A percentile compares a stretch with the other conserved stretches of the same genome.
Conservation (phyloP, 1,284 basidiomycete genomes). For the Malassezia nana region DNA sequence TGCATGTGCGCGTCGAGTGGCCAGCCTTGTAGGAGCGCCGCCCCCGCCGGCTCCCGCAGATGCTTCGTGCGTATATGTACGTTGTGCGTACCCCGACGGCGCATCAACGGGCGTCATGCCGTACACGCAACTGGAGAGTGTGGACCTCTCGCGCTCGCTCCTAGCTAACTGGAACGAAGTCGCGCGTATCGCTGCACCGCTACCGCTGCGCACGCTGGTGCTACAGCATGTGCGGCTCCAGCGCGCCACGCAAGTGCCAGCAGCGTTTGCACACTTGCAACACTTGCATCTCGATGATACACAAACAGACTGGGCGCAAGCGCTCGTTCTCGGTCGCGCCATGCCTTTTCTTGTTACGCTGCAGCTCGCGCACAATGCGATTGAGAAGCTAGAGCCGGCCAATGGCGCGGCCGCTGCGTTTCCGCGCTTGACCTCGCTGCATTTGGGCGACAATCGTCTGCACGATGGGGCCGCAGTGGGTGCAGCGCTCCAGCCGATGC, state of each 20-base stretch:
- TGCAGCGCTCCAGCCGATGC: slow-evolving; percentile 52
- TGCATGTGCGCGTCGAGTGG: not conserved
- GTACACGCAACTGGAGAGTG: slow-evolving; percentile 17
- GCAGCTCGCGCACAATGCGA: slow-evolving; percentile 67
- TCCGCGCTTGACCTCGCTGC: slow-evolving; percentile 52
- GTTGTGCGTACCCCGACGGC: not conserved
- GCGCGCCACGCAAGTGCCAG: not conserved
- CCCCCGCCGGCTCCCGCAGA: slow-evolving; percentile 6
- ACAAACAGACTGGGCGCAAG: slow-evolving; percentile 25
- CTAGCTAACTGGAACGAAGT: slow-evolving; percentile 64
- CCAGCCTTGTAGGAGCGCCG: slow-evolving; percentile 6
- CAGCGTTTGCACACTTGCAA: slow-evolving; percentile 3
- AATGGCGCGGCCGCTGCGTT: not conserved
- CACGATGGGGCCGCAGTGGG: slow-evolving; percentile 57
- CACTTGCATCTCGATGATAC: slow-evolving; percentile 31
- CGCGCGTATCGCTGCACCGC: slow-evolving; percentile 58
- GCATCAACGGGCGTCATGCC: not conserved
- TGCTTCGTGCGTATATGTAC: not conserved
- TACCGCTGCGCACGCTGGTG: slow-evolving; percentile 62
- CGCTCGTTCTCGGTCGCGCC: slow-evolving; percentile 49
- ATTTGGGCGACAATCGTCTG: slow-evolving; percentile 65
- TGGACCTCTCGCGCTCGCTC: slow-evolving; percentile 74
- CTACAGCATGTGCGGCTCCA: slow-evolving; percentile 58
- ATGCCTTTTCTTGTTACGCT: slow-evolving; percentile 60
- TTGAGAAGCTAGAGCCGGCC: slow-evolving; percentile 38